A percentile compares a stretch with the other conserved stretches of the same genome.
Evolutionary conservation across 768 basidiomycete genomes (phyloP).

Genomic region (Lactifluus volemus): DNA sequence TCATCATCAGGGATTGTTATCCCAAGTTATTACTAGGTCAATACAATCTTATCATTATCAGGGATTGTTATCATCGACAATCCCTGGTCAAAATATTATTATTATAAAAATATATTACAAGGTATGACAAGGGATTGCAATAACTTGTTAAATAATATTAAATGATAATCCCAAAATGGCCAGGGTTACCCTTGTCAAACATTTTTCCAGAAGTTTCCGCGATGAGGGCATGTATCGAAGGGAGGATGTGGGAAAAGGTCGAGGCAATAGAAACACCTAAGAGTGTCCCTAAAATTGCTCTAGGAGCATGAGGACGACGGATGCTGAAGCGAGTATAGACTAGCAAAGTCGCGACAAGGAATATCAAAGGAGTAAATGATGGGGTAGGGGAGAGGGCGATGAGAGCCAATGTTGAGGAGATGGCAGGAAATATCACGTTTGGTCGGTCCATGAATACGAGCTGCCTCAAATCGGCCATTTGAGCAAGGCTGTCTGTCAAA

Average conservation of each 20-base stretch:
- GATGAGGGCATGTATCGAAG: conserved; percentile 41
- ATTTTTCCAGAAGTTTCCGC: too few species aligned
- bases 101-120: too few species aligned
- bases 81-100: too few species aligned
- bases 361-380: conserved; percentile 23
- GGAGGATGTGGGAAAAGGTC: conserved; percentile 22
- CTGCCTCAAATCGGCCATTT: background rate
- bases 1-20: too few species aligned
- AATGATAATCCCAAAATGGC: too few species aligned
- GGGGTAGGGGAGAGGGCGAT: conserved; percentile 27
- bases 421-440: conserved; percentile 7
- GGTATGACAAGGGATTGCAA: too few species aligned
- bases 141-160: too few species aligned
- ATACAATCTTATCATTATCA: too few species aligned
- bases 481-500: background rate
- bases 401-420: conserved; percentile 1
- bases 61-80: too few species aligned
- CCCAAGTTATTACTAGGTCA: too few species aligned
- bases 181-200: too few species aligned
- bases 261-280: conserved; percentile 23
- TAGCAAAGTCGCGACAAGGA: conserved; percentile 24
- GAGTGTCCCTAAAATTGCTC: conserved; percentile 16
- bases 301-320: conserved; percentile 10
- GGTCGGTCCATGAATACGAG: conserved; percentile 17
- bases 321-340: conserved; percentile 21